Conservation (phyloP, 1,139 yeast genomes). For the Williopsis jadinii region DNA sequence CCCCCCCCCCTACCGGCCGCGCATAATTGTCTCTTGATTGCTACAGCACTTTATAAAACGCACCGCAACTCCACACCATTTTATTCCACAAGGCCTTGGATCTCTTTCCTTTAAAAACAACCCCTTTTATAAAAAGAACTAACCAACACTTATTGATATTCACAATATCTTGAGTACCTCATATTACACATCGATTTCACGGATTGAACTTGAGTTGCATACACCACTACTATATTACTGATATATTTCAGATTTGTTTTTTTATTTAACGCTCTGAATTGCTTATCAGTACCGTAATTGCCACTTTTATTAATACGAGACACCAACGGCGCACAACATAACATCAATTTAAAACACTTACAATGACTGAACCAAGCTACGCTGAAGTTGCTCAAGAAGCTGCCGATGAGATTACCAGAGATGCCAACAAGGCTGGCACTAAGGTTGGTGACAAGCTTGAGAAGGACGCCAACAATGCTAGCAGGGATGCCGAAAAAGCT, state of each 20-base stretch:
- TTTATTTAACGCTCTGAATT: too few relatives aligned
- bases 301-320: too few relatives aligned
- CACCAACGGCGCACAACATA: too few relatives aligned
- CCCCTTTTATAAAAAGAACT: neutral
- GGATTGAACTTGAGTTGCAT: too few relatives aligned
- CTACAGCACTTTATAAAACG: constrained; percentile 1
- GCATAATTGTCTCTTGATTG: neutral
- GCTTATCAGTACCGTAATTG: too few relatives aligned
- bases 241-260: too few relatives aligned
- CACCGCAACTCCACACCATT: neutral
- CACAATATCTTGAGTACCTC: too few relatives aligned
- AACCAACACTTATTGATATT: too few relatives aligned
- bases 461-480: constrained; percentile 11
- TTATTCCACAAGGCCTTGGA: neutral
- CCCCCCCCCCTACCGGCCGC: neutral
- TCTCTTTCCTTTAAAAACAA: neutral
- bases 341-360: too few relatives aligned
- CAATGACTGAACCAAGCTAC: constrained; percentile 7
- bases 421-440: constrained; percentile 1
- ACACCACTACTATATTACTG: too few relatives aligned
- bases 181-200: too few relatives aligned
- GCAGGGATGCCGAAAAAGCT: constrained; percentile 6
- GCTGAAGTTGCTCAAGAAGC: constrained; percentile 14
- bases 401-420: constrained; percentile 2
- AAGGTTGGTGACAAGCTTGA: constrained; percentile 4